phyloP scores from a whole-genome alignment of 176 grass and related monocot genomes.

The Echinochloa phyllopogon region DNA sequence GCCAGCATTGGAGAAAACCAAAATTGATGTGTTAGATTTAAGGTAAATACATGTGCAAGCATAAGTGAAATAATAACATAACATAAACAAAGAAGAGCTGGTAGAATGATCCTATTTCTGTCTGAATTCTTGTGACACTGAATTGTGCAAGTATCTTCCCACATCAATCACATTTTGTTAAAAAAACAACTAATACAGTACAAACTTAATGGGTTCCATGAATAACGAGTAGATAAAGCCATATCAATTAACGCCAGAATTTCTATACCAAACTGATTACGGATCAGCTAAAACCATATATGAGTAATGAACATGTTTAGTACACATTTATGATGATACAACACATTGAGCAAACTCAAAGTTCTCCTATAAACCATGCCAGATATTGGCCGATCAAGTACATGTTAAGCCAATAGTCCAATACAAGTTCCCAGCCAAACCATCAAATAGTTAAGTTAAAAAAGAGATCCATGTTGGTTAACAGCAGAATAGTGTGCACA shows the following conservation, averaged over 20 bases:
- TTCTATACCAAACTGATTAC: not conserved
- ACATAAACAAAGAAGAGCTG: constrained; percentile 3
- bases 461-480: constrained; percentile 2
- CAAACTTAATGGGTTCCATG: not conserved
- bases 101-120: not conserved
- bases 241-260: not conserved
- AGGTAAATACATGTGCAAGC: not conserved
- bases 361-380: constrained; percentile 6
- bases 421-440: not conserved
- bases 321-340: constrained; percentile 17
- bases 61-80: not conserved
- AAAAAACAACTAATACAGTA: not conserved
- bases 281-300: constrained; percentile 25
- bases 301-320: not conserved
- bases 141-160: constrained; percentile 17
- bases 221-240: not conserved
- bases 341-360: constrained; percentile 5
- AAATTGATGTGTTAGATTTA: not conserved
- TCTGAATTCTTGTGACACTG: not conserved
- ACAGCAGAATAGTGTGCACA: not conserved
- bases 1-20: constrained; percentile 34
- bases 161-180: constrained; percentile 4
- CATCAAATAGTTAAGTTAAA: constrained; percentile 27
- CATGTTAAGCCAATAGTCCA: constrained; percentile 13
- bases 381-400: constrained; percentile 4